Evolutionary conservation across 345 rosid species (phyloP).

Genomic region (Firmiana major): DNA sequence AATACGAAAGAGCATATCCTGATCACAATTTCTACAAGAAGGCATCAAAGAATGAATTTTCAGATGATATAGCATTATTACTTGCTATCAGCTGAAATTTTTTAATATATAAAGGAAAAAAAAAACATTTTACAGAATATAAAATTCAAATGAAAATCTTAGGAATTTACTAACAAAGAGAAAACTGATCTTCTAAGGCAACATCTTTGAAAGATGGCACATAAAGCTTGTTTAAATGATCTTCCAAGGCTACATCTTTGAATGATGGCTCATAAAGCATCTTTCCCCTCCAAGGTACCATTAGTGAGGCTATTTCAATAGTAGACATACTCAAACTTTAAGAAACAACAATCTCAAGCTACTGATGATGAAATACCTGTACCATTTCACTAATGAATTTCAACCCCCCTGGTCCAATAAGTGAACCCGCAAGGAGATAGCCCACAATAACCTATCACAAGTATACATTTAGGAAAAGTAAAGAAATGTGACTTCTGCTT

Average conservation of each 20-base stretch:
- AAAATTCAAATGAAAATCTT: neutral
- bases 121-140: neutral
- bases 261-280: neutral
- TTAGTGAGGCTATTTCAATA: neutral
- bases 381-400: conserved; percentile 95
- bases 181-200: neutral
- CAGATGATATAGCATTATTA: neutral
- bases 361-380: conserved; percentile 50
- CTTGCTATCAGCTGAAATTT: neutral
- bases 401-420: conserved; percentile 95
- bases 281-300: neutral
- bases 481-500: neutral
- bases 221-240: neutral
- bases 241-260: neutral
- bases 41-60: neutral
- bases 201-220: neutral
- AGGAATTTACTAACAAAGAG: neutral
- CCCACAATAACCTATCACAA: conserved; percentile 78
- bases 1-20: conserved; percentile 25
- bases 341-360: neutral
- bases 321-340: neutral
- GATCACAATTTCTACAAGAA: neutral
- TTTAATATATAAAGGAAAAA: neutral
- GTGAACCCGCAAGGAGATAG: conserved; percentile 94
- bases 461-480: neutral